A percentile compares a stretch with the other conserved stretches of the same genome.
These are phyloP conservation scores for Arachis stenosperma DNA, from an alignment of 306 rosid genomes.

Conservation along the genomic window DNA sequence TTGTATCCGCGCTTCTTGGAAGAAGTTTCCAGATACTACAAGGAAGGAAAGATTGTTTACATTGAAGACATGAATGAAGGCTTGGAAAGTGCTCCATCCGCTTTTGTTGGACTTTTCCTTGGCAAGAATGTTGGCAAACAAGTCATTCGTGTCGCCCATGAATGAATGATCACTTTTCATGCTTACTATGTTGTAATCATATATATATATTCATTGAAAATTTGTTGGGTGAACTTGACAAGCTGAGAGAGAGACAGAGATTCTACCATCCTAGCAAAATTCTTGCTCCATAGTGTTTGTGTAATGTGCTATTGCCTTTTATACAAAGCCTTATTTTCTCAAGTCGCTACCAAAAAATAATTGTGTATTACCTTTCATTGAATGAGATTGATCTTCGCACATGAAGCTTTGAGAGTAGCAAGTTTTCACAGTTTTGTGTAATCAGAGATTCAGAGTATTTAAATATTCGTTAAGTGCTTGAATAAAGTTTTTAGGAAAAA, in stretches of 20 bases:
- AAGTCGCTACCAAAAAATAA: too few relatives aligned
- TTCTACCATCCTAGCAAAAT: not conserved
- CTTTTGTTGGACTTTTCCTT: slow-evolving; percentile 44
- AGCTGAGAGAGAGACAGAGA: not conserved
- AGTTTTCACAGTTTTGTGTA: too few relatives aligned
- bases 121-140: slow-evolving; percentile 52
- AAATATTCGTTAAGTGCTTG: too few relatives aligned
- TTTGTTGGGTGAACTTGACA: not conserved
- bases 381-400: too few relatives aligned
- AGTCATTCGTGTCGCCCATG: slow-evolving; percentile 47
- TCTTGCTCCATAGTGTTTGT: too few relatives aligned
- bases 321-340: too few relatives aligned
- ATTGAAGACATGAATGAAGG: slow-evolving; percentile 55
- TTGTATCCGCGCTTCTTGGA: slow-evolving; percentile 49
- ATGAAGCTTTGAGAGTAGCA: too few relatives aligned
- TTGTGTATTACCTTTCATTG: too few relatives aligned
- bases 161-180: slow-evolving; percentile 9
- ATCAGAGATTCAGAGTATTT: too few relatives aligned
- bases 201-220: not conserved
- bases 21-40: slow-evolving; percentile 37
- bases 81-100: slow-evolving; percentile 48
- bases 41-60: slow-evolving; percentile 47
- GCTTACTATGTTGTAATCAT: not conserved
- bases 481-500: too few relatives aligned
- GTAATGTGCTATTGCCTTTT: too few relatives aligned